A percentile compares a stretch with the other conserved stretches of the same genome.
Conservation (phyloP, 352 stramenopile genomes). For the Pythium biforme region DNA sequence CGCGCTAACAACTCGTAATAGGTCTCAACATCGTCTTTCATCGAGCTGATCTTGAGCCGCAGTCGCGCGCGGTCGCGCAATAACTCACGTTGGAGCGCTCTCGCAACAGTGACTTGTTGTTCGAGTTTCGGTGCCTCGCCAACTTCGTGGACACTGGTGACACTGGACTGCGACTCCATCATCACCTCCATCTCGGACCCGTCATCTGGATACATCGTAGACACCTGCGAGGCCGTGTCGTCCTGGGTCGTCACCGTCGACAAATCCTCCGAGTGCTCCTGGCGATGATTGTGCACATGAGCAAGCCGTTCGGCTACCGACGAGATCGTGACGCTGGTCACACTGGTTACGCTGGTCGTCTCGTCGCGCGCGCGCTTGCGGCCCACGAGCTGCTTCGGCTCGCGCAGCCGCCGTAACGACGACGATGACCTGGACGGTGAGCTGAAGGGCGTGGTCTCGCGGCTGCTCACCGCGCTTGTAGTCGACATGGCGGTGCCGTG, state of each 20-base stretch:
- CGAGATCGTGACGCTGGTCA: constrained; percentile 5
- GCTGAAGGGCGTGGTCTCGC: constrained; percentile 24
- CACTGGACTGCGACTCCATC: background rate
- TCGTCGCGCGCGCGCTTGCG: constrained; percentile 19
- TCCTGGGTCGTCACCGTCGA: constrained; percentile 17
- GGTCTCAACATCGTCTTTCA: constrained; percentile 53
- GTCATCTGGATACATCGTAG: constrained; percentile 8
- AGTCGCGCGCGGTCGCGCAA: constrained; percentile 46
- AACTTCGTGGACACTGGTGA: constrained; percentile 8
- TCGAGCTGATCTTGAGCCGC: constrained; percentile 38
- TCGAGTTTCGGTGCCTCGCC: constrained; percentile 19
- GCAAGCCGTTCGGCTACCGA: constrained; percentile 9
- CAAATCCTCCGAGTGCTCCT: constrained; percentile 14
- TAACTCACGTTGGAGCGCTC: constrained; percentile 40
- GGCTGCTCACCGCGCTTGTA: constrained; percentile 10
- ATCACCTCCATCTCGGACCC: background rate
- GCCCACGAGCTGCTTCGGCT: constrained; percentile 5
- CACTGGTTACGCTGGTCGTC: constrained; percentile 7
- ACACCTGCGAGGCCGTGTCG: constrained; percentile 5
- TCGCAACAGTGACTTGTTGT: constrained; percentile 35
- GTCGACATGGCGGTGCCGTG: constrained; percentile 8
- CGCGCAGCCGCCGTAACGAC: constrained; percentile 12
- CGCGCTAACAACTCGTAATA: constrained; percentile 45
- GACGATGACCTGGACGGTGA: constrained; percentile 1
- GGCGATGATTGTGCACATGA: background rate